Conservation (phyloP, 257 asterid species). For the Apocynum venetum region DNA sequence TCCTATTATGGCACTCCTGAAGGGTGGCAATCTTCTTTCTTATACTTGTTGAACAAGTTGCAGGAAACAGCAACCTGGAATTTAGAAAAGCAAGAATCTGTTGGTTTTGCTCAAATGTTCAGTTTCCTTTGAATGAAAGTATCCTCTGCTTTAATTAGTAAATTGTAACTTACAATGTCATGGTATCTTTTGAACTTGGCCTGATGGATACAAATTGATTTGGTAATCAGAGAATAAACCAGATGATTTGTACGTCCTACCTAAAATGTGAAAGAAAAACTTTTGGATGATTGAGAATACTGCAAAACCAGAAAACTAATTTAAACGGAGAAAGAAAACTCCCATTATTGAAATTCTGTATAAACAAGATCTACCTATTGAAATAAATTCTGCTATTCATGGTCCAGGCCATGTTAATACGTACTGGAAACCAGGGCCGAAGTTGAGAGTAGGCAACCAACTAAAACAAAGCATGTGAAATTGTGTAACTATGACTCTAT, state of each 20-base stretch:
- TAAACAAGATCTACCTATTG: neutral
- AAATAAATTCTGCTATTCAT: neutral
- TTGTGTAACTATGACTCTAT: too few relatives aligned
- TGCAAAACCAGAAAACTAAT: neutral
- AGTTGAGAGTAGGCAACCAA: too few relatives aligned
- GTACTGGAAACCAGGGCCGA: neutral
- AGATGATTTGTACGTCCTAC: neutral
- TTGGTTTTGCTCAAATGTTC: neutral
- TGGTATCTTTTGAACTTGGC: neutral
- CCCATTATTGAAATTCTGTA: neutral
- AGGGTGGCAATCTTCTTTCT: neutral
- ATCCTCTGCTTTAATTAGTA: neutral
- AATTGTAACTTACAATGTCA: neutral
- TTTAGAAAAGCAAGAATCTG: neutral
- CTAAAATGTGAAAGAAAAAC: neutral
- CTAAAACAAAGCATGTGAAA: too few relatives aligned
- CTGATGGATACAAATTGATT: neutral
- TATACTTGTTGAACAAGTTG: neutral
- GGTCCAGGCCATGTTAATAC: neutral
- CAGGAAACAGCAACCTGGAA: neutral
- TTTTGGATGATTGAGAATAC: neutral
- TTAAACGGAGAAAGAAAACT: too few relatives aligned
- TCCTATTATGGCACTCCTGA: neutral
- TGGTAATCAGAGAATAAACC: neutral
- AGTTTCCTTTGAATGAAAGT: too few relatives aligned